Evolutionary conservation across 345 rosid species (phyloP).

Genomic region (Zanthoxylum bungeanum): DNA sequence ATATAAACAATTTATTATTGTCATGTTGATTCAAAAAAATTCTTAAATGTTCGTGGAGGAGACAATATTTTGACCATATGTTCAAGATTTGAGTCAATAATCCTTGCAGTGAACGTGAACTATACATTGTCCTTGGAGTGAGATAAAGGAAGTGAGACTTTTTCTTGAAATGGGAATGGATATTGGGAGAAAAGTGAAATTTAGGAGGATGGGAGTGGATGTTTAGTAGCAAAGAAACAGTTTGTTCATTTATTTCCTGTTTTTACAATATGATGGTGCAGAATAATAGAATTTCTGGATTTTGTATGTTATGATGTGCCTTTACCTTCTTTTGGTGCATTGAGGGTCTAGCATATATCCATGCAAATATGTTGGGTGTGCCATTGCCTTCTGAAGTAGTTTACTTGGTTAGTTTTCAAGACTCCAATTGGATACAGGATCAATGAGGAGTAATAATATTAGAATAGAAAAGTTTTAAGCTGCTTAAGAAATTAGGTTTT

Average conservation of each 20-base stretch:
- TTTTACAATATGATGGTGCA: background rate
- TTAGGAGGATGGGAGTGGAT: background rate
- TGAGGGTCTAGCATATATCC: background rate
- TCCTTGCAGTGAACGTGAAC: background rate
- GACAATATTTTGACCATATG: background rate
- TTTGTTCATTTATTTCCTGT: background rate
- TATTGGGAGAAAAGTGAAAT: background rate
- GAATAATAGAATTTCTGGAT: background rate
- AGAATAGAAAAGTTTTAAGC: background rate
- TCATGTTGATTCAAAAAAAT: background rate
- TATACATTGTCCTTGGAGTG: background rate
- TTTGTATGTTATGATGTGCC: background rate
- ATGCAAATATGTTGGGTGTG: background rate
- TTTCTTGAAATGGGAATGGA: background rate
- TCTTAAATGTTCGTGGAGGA: background rate
- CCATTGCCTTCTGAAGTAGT: background rate
- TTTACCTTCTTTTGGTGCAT: background rate
- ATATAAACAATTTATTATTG: background rate
- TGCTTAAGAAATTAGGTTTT: background rate
- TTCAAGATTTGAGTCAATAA: background rate
- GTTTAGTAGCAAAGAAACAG: background rate
- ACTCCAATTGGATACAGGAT: background rate
- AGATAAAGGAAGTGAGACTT: background rate
- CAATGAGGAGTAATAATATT: background rate
- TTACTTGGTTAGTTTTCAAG: background rate